Evolutionary conservation across 1,284 basidiomycete species (phyloP), one percentile per base, ranked within the genome.

Genomic region (Sanguinoderma infundibulare): DNA sequence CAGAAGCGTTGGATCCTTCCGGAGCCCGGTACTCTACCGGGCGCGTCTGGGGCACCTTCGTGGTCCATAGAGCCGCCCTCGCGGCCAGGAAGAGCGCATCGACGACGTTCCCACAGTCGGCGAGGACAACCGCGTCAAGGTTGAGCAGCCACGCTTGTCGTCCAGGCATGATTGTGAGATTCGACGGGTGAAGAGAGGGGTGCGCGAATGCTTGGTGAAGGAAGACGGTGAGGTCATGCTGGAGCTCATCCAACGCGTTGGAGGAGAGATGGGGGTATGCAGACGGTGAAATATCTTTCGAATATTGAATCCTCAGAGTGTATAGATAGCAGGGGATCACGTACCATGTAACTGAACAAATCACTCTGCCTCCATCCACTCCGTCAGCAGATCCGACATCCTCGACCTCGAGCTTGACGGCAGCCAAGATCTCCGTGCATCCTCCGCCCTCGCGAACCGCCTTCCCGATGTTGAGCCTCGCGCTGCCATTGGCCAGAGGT

Each of bases 41-140:
- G 36, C 84, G 79, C 49, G 92, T 94, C 35, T 84, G 76, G 8
- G 92, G 92, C 0, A 94, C 89, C 59, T 84, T 89, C n/a, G 91
- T 90, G 66, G 94, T 90, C 83, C 87, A 91, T 14, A 95, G 74
- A 0, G 91, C 91, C 1, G 89, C 89, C 14, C 88, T 83, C 1
- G 87, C 84, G 0, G 89, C 89, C 76, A 94, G 82, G 75, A 93
- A 91, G 2, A 94, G 73, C 36, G 87, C 87, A 70, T 94, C 92
- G 55, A 85, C 79, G 28, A 90, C 68, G 70, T 93, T 93, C 0
- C 92, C 92, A 6, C 83, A 79, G 63, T 93, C 90, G 0, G 87
- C 78, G 20, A 92, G 80, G 12, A 94, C 81, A 9, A 91, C 78
- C 7, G 87, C 77, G 67, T 94, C 92, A 39, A 95, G 78, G 59